Base-by-base conservation (phyloP, 164 flowering plant genomes). In the Umbilicus rupestris region DNA sequence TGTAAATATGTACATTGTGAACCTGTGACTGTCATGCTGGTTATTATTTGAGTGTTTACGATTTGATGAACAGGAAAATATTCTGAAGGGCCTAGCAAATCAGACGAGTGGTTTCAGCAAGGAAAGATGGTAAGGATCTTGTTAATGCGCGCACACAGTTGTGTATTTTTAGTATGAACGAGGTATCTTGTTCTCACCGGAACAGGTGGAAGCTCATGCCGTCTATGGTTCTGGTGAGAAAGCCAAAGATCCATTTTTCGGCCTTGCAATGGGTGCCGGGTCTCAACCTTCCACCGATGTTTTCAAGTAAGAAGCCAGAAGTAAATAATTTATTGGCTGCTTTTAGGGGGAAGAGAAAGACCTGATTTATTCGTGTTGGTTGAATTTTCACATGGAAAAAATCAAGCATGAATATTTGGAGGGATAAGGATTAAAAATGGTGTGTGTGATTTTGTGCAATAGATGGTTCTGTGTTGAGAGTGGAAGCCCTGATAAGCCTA, bases 381-480 rank as follows among this genome's bases (percentile, higher is more conserved):
- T 39, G 58, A 63, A 10, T 42, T 46, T 69, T 63, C 67, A 28
- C 17, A 68, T 31, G 60, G 60, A 58, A 72, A 70, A 77, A 58
- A 28, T 46, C 31, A 67, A 63, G 29, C 58, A 35, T 66, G 68
- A 70, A 70, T 75, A 72, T 76, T 79, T 83, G 81, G 82, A 78
- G 88, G 83, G 80, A 63, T 76, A 72, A 75, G 75, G 57, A 80
- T 82, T 84, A 79, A 84, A 81, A 80, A 78, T 75, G 72, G 15
- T 82, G 30, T 78, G 68, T 77, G 50, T 79, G 75, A 70, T 82
- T 81, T 85, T 82, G 77, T 81, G 74, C 78, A 74, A 74, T 77
- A 93, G 98, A 85, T 93, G 98, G 98, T 93, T 93, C 73, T 93
- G 87, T 73, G 87, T 93, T 70, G 98, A 90, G 81, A 82, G 79